A percentile compares a stretch with the other conserved stretches of the same genome.
These are phyloP conservation scores for Phragmites australis DNA, from an alignment of 176 grass and related monocot genomes.

Conservation along the genomic window DNA sequence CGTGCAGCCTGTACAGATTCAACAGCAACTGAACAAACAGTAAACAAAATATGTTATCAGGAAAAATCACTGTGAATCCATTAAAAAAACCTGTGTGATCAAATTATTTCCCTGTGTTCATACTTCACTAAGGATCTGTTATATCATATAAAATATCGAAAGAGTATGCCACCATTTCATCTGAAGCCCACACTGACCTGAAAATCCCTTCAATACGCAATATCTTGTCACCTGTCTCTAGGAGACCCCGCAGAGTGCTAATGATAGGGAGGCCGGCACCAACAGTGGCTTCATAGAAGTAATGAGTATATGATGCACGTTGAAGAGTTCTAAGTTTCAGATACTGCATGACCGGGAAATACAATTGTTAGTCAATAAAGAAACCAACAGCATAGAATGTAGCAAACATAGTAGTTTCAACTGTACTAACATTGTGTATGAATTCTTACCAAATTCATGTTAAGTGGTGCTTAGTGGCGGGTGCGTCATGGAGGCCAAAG, in stretches of 20 bases:
- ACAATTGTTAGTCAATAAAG: conserved; percentile 3
- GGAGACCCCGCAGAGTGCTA: conserved; percentile 81
- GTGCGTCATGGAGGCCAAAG: not conserved
- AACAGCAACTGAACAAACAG: not conserved
- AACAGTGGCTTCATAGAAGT: conserved; percentile 99
- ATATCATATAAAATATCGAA: conserved; percentile 19
- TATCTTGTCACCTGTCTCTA: conserved; percentile 95
- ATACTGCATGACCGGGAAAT: conserved; percentile 75
- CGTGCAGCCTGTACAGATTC: not conserved
- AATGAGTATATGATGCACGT: conserved; percentile 92
- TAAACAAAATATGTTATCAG: not conserved
- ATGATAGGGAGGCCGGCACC: conserved; percentile 97
- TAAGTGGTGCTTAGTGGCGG: not conserved
- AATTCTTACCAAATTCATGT: conserved; percentile 3
- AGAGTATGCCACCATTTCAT: not conserved
- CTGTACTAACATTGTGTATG: not conserved
- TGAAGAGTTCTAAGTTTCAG: conserved; percentile 79
- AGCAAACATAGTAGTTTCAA: conserved; percentile 13
- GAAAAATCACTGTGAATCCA: not conserved
- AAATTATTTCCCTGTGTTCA: not conserved
- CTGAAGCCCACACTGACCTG: conserved; percentile 52
- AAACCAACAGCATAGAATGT: not conserved
- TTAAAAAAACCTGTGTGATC: not conserved
- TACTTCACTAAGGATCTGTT: not conserved
- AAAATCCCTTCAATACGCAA: conserved; percentile 89